These are phyloP conservation scores for Phascolomyces articulosus DNA, from an alignment of 371 early-diverging fungal genomes.

Conservation along the genomic window DNA sequence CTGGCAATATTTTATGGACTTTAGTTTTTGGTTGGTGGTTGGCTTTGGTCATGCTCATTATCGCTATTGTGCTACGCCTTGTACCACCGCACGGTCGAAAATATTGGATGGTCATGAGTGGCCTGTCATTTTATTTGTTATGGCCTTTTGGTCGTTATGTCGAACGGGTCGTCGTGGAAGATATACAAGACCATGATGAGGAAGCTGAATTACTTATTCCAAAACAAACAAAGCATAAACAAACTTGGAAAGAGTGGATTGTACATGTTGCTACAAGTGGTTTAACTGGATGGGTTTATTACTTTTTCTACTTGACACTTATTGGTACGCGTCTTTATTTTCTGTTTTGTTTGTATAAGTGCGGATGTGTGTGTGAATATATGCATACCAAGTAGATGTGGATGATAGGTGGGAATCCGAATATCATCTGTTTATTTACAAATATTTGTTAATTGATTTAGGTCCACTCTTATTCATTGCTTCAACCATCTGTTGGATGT, in stretches of 20 bases:
- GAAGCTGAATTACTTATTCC: conserved; percentile 25
- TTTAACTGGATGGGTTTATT: conserved; percentile 64
- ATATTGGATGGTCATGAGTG: conserved; percentile 64
- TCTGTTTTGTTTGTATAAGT: no score
- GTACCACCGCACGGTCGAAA: conserved; percentile 54
- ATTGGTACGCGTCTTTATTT: conserved; percentile 32
- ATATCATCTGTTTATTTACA: no score
- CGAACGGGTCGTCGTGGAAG: conserved; percentile 40
- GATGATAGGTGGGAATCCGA: no score
- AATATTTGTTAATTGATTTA: conserved; percentile 20
- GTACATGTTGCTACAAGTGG: conserved; percentile 34
- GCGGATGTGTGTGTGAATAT: neutral
- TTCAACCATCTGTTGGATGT: conserved; percentile 81
- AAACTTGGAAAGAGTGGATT: conserved; percentile 10
- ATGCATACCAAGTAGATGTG: neutral
- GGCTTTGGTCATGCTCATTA: conserved; percentile 58
- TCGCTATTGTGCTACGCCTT: conserved; percentile 50
- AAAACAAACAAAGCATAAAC: conserved; percentile 12
- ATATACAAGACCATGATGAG: conserved; percentile 27
- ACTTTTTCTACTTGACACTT: conserved; percentile 47
- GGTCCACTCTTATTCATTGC: conserved; percentile 81
- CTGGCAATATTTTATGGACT: conserved; percentile 88
- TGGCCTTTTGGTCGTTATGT: conserved; percentile 97
- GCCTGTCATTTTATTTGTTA: conserved; percentile 75
- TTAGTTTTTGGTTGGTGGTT: conserved; percentile 94